Base-by-base conservation (phyloP, 257 asterid genomes). In the Solanum clarkiae region DNA sequence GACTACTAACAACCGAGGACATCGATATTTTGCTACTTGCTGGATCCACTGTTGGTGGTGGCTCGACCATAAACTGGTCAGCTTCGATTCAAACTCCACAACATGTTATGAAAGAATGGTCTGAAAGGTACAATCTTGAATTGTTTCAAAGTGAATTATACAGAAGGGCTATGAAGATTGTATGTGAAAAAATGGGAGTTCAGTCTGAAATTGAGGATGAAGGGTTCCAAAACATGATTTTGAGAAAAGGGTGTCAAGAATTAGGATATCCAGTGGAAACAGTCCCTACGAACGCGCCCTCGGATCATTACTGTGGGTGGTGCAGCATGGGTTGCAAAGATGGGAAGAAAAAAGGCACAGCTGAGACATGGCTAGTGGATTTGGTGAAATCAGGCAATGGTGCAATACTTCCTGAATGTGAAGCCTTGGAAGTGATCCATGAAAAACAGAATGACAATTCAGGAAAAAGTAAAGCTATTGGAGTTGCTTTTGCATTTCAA, bases 11-110 rank as follows among this genome's bases (percentile, higher is more conserved):
- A 9, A 89, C 95, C 0, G 84, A 86, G 0, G 85, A 88, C 5
- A 87, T 94, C 93, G 94, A 91, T 47, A 51, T 96, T 40, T 14
- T 93, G 16, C 3, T 93, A 84, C 94, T 96, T 15, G 98, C 99
- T 1, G 99, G 98, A 42, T 91, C 99, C 1, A 96, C 98, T 0
- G 95, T 96, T 3, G 99, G 98, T 1, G 99, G 99, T 0, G 99
- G 99, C 65, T 94, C 99, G 0, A 86, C 97, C 5, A 68, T 96
- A 18, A 96, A 96, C 63, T 96, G 99, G 99, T 91, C 98, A 0
- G 98, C 98, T 44, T 93, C 99, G 1, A 88, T 96, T 60, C 82
- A 86, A 47, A 96, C 99, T 0, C 99, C 98, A 4, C 86, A 84
- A 0, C 96, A 96, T 53, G 98, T 96, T 0, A 72, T 84, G 1